A percentile compares a stretch with the other conserved stretches of the same genome.
These are phyloP conservation scores for Pulveroboletus frians DNA, from an alignment of 768 basidiomycete species.

Conservation along the genomic window DNA sequence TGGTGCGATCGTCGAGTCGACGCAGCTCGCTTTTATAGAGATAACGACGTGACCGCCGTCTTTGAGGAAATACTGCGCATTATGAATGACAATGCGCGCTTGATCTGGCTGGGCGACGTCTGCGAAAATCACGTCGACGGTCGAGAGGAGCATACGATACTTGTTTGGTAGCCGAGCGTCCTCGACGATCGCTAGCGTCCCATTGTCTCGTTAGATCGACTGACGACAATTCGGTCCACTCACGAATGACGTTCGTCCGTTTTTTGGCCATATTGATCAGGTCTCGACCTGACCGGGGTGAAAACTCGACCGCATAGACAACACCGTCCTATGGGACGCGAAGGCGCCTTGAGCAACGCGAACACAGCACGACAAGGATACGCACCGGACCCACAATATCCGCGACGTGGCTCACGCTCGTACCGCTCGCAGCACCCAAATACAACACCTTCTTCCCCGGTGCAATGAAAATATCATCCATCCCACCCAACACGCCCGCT, in stretches of 20 bases:
- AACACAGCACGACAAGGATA: conserved; percentile 5
- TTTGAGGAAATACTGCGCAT: conserved; percentile 95
- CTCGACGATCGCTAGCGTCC: conserved; percentile 78
- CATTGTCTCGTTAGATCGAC: conserved; percentile 1
- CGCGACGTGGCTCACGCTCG: conserved; percentile 97
- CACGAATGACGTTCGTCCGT: conserved; percentile 97
- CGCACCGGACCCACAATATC: conserved; percentile 95
- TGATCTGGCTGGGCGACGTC: conserved; percentile 99
- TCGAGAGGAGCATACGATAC: conserved; percentile 94
- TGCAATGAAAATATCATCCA: conserved; percentile 88
- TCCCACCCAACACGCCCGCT: conserved; percentile 91
- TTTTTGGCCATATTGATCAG: conserved; percentile 99
- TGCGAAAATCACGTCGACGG: conserved; percentile 97
- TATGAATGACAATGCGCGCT: conserved; percentile 90
- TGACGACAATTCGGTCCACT: conserved; percentile 26
- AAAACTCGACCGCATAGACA: conserved; percentile 99
- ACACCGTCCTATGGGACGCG: conserved; percentile 67
- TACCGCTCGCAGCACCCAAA: conserved; percentile 96
- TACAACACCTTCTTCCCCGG: conserved; percentile 97
- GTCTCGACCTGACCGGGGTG: conserved; percentile 92
- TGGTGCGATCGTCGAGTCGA: conserved; percentile 92
- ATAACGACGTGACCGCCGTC: conserved; percentile 89
- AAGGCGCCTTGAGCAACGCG: background rate
- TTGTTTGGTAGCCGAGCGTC: conserved; percentile 95
- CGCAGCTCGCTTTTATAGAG: conserved; percentile 98